Conservation (phyloP, 306 rosid species). For the Senna tora region DNA sequence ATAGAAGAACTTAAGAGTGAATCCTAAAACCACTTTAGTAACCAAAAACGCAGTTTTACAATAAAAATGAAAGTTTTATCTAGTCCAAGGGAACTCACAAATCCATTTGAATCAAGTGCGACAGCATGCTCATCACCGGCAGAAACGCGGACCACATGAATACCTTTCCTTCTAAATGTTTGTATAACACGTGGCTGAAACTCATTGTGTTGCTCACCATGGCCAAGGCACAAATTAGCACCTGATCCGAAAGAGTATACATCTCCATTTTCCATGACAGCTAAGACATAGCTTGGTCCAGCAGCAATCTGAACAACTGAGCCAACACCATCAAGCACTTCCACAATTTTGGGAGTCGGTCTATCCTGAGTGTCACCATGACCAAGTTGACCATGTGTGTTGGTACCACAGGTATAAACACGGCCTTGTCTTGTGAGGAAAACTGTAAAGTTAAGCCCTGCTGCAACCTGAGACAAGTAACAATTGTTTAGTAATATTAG, state of each 20-base stretch:
- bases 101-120: constrained; percentile 89
- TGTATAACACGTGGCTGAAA: constrained; percentile 76
- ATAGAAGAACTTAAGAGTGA: constrained; percentile 25
- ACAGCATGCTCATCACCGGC: constrained; percentile 96
- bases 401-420: constrained; percentile 83
- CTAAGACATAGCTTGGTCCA: constrained; percentile 78
- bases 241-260: constrained; percentile 87
- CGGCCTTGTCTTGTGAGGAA: constrained; percentile 79
- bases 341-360: constrained; percentile 70
- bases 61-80: constrained; percentile 9
- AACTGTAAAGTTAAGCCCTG: constrained; percentile 86
- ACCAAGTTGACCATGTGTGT: constrained; percentile 92
- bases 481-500: constrained; percentile 11
- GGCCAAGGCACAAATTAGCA: constrained; percentile 93
- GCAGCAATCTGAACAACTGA: constrained; percentile 75
- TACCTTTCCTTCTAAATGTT: constrained; percentile 64
- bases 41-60: constrained; percentile 23
- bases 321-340: constrained; percentile 59
- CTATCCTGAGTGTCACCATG: constrained; percentile 76
- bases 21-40: constrained; percentile 21
- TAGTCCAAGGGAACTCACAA: constrained; percentile 54
- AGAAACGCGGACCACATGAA: constrained; percentile 78
- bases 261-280: constrained; percentile 64
- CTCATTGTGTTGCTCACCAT: constrained; percentile 85
- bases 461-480: constrained; percentile 67